Base-by-base conservation (phyloP, 805 yeast genomes). In the Lachancea quebecensis region DNA sequence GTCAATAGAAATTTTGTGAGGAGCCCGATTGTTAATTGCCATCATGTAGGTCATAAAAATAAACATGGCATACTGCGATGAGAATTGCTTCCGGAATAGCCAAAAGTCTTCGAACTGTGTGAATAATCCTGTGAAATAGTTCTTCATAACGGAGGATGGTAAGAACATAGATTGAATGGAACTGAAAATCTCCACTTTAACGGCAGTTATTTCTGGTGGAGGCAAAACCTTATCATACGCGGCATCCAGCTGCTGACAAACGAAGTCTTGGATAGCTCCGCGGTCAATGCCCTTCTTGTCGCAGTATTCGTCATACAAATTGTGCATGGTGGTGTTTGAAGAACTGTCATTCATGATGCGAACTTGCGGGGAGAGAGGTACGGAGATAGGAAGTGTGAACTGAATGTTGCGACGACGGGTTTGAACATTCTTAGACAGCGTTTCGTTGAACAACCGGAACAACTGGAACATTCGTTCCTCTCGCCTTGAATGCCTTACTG, bases 401-500 rank as follows among this genome's bases (percentile, higher is more conserved):
- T 77, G 83, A 53, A 93, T 77, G 62, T 85, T 78, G 45, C 99
- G 80, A 38, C 89, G 80, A 53, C 96, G 81, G 2, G 95, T 79
- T 65, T 95, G 96, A 29, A 87, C 95, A 57, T 85, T 84, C 55
- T 83, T 79, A 0, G 82, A 71, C 44, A 95, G 68, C 1, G 85
- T 81, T 50, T 85, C 87, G 62, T 89, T 90, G 68, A 95, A 81
- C 39, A 93, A 79, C 52, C 96, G 77, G 73, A 89, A 90, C 51
- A 93, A 67, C 63, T 93, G 99, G 73, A 88, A 84, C 46, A 93
- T 81, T 44, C 96, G 77, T 60, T 93, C 99, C 61, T 93, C 99
- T 44, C 99, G 80, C 60, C 99, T 83, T 55, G 96, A 87, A 58
- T 91, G 96, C 55, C 99, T 81, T 10, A 96, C 96, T 12, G 98